Percentiles rank a stretch among this genome's conserved stretches.
Evolutionary conservation across 768 basidiomycete genomes (phyloP).

Genomic region (Suillus subaureus): DNA sequence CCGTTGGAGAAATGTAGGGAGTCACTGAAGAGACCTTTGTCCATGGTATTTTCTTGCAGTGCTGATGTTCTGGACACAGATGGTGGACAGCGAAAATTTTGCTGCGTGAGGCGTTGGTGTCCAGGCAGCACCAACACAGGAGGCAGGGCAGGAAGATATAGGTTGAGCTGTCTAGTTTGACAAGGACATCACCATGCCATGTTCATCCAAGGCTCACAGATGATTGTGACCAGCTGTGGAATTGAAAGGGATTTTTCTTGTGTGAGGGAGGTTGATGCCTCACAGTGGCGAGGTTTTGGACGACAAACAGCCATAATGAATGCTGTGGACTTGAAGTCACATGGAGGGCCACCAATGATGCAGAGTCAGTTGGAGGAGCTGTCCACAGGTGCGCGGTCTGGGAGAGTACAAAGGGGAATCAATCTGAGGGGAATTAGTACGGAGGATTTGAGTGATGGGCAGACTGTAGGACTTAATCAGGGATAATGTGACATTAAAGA

Average conservation of each 20-base stretch:
- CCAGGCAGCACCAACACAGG: neutral
- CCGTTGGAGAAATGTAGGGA: neutral
- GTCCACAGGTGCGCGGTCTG: too few relatives aligned
- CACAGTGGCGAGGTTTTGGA: neutral
- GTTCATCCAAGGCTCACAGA: conserved; percentile 1
- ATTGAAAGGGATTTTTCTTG: too few relatives aligned
- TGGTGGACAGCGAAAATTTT: neutral
- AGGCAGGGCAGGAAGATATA: conserved; percentile 1
- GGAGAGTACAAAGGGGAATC: too few relatives aligned
- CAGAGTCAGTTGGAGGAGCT: too few relatives aligned
- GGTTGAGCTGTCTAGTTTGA: neutral
- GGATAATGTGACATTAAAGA: too few relatives aligned
- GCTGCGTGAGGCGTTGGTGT: neutral
- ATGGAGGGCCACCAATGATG: too few relatives aligned
- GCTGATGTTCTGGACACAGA: neutral
- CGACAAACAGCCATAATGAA: conserved; percentile 2
- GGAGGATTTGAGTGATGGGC: too few relatives aligned
- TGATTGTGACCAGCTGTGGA: neutral
- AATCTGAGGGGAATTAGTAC: too few relatives aligned
- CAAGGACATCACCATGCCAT: neutral
- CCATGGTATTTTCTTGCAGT: neutral
- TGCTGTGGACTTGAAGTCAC: too few relatives aligned
- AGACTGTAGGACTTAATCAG: too few relatives aligned
- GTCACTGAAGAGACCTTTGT: neutral
- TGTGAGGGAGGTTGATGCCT: neutral